Base-by-base conservation (phyloP, 768 basidiomycete genomes). In the Asterophora lycoperdoides region DNA sequence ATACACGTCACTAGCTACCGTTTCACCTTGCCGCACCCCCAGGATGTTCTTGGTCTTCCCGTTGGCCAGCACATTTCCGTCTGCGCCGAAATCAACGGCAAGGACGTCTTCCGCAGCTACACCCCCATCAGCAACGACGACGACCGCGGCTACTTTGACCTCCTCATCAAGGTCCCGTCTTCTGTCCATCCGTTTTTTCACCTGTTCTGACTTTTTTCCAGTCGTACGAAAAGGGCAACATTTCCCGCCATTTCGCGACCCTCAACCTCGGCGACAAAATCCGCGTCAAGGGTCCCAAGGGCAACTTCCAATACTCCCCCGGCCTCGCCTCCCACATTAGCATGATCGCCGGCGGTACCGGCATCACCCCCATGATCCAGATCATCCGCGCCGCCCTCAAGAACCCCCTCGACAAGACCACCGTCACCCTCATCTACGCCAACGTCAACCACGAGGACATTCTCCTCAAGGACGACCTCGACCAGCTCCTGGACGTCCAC, bases 321-420 rank as follows among this genome's bases (percentile, higher is more conserved):
- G 73, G 75, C 43, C 73, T 93, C 38, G 78, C 86, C n/a, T 73
- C 74, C 56, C 83, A 88, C 60, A 71, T 99, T 49, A 87, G 91
- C 62, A 94, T 99, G 94, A 96, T 99, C 60, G 93, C 94, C 13
- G 96, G 96, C 41, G 96, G 96, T 32, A 98, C 96, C 2, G 96
- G 96, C 48, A 95, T 99, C 67, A 95, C 96, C 0, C 96, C 96
- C 61, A 97, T 98, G 95, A 84, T 96, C 60, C 95, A 99, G 65
- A 90, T 99, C 75, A 87, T 97, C 69, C 86, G 89, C 53, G 89
- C 94, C n/a, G 81, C 85, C 10, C 79, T 97, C 64, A 86, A 88
- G 68, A 92, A 93, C 67, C 83, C 90, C n/a, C 64, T 70, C 37
- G 96, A 99, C 77, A 73, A 63, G 53, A 97, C 95, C 34, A 80